Conservation (phyloP, 371 early-diverging fungal species). For the Batkoa obscura region DNA sequence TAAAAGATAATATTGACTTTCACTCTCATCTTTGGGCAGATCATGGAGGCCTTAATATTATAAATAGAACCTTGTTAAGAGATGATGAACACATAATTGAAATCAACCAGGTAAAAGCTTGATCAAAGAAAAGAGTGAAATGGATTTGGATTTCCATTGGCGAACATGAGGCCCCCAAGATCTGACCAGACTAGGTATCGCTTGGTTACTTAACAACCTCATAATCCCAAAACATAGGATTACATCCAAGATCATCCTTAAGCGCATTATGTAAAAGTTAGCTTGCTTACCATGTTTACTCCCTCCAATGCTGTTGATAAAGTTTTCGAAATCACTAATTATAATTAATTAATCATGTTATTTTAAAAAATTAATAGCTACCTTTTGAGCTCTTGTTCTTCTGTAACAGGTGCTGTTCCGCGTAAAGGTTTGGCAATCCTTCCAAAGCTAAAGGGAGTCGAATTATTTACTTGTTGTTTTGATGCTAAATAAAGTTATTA, state of each 20-base stretch:
- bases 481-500: not conserved
- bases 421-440: constrained; percentile 86
- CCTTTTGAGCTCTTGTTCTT: not conserved
- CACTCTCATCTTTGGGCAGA: not conserved
- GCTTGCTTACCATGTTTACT: constrained; percentile 1
- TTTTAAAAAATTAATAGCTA: not conserved
- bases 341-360: not conserved
- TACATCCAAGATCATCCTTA: constrained; percentile 1
- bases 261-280: constrained; percentile 1
- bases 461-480: constrained; percentile 1
- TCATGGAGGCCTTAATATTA: not conserved
- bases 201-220: not conserved
- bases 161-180: not conserved
- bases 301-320: not conserved
- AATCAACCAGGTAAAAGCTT: not conserved
- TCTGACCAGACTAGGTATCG: not conserved
- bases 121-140: not conserved
- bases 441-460: constrained; percentile 38
- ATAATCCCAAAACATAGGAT: constrained; percentile 1
- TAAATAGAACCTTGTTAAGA: not conserved
- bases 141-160: not conserved
- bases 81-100: not conserved
- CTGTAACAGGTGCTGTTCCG: constrained; percentile 21
- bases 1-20: too few species aligned
- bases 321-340: constrained; percentile 1